phyloP scores from a whole-genome alignment of 768 basidiomycete genomes.

The Suillus paluster region DNA sequence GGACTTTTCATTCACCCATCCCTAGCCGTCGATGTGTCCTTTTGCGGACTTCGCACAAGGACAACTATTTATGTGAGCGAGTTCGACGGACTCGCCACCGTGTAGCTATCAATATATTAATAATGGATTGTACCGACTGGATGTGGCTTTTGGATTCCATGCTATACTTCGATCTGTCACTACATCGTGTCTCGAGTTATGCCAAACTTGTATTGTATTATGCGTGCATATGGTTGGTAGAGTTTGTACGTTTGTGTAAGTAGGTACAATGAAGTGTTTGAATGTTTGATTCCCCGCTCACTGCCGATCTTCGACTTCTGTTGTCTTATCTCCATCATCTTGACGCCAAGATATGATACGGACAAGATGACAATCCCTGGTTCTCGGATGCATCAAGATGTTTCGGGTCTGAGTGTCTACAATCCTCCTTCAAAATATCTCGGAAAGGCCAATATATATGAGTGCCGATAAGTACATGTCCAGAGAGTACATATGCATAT shows the following conservation, averaged over 20 bases:
- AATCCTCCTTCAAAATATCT: neutral
- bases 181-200: neutral
- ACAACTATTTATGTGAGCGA: neutral
- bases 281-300: neutral
- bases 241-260: neutral
- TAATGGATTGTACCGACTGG: constrained; percentile 1
- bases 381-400: neutral
- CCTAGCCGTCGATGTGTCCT: neutral
- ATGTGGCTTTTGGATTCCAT: neutral
- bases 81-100: neutral
- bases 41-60: neutral
- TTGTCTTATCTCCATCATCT: neutral
- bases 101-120: constrained; percentile 5
- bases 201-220: constrained; percentile 7
- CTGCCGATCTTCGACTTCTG: neutral
- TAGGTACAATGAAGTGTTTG: neutral
- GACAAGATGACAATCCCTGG: no score
- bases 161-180: constrained; percentile 1
- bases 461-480: neutral
- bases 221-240: neutral
- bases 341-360: neutral
- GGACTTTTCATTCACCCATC: neutral
- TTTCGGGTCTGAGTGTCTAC: neutral
- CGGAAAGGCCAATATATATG: neutral
- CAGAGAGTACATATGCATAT: constrained; percentile 6